Conservation (phyloP, 306 rosid species). For the Hylodesmum podocarpum region DNA sequence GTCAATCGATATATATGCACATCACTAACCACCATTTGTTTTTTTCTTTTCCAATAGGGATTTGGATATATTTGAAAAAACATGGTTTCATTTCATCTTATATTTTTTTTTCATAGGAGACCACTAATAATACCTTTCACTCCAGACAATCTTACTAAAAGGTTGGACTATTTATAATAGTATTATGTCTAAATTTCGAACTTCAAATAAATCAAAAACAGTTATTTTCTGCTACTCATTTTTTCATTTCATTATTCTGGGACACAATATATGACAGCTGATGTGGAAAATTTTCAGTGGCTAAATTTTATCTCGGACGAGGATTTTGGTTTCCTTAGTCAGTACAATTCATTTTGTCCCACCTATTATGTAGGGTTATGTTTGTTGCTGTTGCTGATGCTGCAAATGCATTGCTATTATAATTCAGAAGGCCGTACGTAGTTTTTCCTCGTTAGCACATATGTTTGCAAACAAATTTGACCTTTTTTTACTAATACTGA, state of each 20-base stretch:
- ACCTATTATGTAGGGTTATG: slow-evolving; percentile 23
- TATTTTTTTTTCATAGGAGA: too few relatives aligned
- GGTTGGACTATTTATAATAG: too few relatives aligned
- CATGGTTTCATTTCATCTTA: neutral
- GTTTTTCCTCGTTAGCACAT: neutral
- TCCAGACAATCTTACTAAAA: too few relatives aligned
- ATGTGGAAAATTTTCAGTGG: neutral
- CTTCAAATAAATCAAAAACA: too few relatives aligned
- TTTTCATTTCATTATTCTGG: neutral
- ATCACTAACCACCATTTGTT: slow-evolving; percentile 26
- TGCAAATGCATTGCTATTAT: neutral
- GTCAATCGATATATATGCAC: neutral
- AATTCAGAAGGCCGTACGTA: neutral
- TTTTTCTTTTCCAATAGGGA: slow-evolving; percentile 15
- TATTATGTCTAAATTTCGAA: too few relatives aligned
- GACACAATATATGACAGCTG: neutral
- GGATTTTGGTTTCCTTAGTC: neutral
- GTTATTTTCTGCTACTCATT: too few relatives aligned
- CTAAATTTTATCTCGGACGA: neutral
- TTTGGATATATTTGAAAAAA: slow-evolving; percentile 9
- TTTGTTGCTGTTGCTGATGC: neutral
- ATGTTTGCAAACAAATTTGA: neutral
- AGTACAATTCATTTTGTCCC: neutral
- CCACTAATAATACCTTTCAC: too few relatives aligned
- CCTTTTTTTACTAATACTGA: neutral